Base-by-base conservation (phyloP, 352 stramenopile species). In the Pythium dissimile region DNA sequence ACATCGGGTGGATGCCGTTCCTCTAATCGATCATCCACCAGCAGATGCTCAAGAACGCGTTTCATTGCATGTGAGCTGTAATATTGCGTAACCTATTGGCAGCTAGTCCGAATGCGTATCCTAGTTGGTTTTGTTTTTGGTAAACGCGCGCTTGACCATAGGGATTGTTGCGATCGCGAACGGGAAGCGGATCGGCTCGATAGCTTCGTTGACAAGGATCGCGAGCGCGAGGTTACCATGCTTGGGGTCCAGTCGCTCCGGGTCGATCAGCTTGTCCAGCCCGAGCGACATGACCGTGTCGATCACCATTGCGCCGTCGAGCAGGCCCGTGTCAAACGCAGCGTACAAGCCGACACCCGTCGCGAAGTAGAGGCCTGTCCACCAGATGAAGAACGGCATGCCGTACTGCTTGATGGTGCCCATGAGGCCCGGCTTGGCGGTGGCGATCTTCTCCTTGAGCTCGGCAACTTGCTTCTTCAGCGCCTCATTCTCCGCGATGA, bases 1-100 rank as follows among this genome's bases (percentile, higher is more conserved):
- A 97, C 72, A 95, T 98, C 49, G 94, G 94, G 12, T 98, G 92
- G 93, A 97, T 97, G 89, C 91, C 88, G 5, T 96, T 96, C 58
- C 64, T 97, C 3, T 94, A 63, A 65, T 5, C 16, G 20, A n/a
- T n/a, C n/a, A n/a, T n/a, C n/a, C n/a, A n/a, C n/a, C n/a, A n/a
- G n/a, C n/a, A n/a, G n/a, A n/a, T n/a, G n/a, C n/a, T n/a, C n/a
- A n/a, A n/a, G n/a, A n/a, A n/a, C n/a, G n/a, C n/a, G n/a, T n/a
- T n/a, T n/a, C n/a, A n/a, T n/a, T n/a, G n/a, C n/a, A n/a, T n/a
- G n/a, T n/a, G n/a, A n/a, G n/a, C n/a, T n/a, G n/a, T n/a, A n/a
- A n/a, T n/a, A n/a, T n/a, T n/a, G n/a, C n/a, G n/a, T n/a, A n/a
- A n/a, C n/a, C n/a, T n/a, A n/a, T n/a, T n/a, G n/a, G n/a, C n/a